These are phyloP conservation scores for Pseudogymnoascus sp. DNA, from an alignment of 2,329 filamentous ascomycete species.

Conservation along the genomic window DNA sequence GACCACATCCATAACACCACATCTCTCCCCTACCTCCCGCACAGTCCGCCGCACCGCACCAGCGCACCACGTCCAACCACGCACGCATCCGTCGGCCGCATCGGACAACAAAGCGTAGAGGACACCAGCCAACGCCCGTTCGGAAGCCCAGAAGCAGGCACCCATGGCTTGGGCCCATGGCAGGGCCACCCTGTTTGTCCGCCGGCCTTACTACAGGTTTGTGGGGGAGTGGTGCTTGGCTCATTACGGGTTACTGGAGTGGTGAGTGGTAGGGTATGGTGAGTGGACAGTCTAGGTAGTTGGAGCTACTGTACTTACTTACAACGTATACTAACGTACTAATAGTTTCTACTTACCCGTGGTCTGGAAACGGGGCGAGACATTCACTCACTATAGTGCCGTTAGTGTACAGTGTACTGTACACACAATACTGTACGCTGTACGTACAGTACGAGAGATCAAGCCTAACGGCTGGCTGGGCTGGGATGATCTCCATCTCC, in stretches of 20 bases:
- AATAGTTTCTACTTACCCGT: background rate
- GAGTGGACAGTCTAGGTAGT: too few relatives aligned
- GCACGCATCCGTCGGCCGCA: background rate
- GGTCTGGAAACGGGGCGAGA: constrained; percentile 1
- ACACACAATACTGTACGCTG: background rate
- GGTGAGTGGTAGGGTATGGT: background rate
- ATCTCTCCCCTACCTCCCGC: background rate
- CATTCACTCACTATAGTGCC: background rate
- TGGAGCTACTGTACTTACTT: background rate
- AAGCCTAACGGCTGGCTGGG: background rate
- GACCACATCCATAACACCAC: background rate
- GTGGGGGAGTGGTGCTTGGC: background rate
- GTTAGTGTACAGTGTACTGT: too few relatives aligned
- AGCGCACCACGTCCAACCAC: background rate
- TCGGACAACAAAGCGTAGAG: background rate
- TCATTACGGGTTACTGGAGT: background rate
- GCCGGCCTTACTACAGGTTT: background rate
- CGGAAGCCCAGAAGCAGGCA: background rate
- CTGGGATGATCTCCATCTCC: background rate
- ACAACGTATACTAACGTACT: background rate
- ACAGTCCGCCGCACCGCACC: background rate
- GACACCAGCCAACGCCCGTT: background rate
- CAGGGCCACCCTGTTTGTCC: background rate
- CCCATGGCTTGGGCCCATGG: background rate
- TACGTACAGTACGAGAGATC: background rate